Evolutionary conservation across 73 alveolate species (phyloP).

Genomic region (Paramecium octaurelia): DNA sequence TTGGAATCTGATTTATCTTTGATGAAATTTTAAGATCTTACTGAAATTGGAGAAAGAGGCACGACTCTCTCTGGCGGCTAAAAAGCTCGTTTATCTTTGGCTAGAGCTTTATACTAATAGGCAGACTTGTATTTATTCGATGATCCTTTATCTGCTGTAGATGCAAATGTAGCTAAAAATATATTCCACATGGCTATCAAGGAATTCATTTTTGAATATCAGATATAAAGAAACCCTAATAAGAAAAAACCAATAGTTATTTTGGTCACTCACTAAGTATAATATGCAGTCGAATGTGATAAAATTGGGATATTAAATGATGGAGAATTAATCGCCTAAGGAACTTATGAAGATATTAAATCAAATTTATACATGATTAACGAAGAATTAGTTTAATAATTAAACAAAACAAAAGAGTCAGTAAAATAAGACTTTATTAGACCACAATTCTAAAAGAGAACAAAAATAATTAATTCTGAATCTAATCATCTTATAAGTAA

Average conservation of each 20-base stretch:
- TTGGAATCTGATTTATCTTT: conserved; percentile 82
- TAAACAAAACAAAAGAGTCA: background rate
- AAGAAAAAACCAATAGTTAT: conserved; percentile 59
- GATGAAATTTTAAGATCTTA: conserved; percentile 81
- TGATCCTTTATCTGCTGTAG: conserved; percentile 82
- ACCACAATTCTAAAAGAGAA: background rate
- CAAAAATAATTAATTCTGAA: background rate
- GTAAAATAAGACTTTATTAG: background rate
- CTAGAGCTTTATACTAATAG: conserved; percentile 84
- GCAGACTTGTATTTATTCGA: conserved; percentile 73
- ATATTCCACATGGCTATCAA: conserved; percentile 51
- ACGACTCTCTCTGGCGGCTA: conserved; percentile 84
- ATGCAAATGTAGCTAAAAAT: conserved; percentile 68
- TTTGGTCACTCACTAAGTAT: conserved; percentile 74
- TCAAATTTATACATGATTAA: background rate
- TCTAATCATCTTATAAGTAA: background rate
- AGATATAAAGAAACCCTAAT: background rate
- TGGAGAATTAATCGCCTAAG: conserved; percentile 54
- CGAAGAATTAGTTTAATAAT: background rate
- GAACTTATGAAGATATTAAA: conserved; percentile 24
- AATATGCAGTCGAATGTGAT: conserved; percentile 60
- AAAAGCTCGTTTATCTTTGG: conserved; percentile 84
- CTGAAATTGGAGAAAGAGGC: conserved; percentile 94
- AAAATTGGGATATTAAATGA: conserved; percentile 49
- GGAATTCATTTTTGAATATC: conserved; percentile 51